Percentiles rank a stretch among this genome's conserved stretches.
phyloP scores from a whole-genome alignment of 129 eudicot genomes.

The Chrysanthemum seticuspe region DNA sequence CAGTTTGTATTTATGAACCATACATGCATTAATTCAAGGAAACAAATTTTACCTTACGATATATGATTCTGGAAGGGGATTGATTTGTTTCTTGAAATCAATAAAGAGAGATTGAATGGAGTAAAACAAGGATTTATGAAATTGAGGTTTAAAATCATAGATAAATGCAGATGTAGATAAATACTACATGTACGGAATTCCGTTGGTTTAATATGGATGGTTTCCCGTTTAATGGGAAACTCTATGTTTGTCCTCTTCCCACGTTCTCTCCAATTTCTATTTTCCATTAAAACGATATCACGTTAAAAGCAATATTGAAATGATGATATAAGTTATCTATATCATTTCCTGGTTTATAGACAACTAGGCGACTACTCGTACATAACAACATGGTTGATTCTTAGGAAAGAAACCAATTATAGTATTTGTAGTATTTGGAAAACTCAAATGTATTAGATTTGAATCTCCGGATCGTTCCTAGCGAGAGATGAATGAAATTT shows the following conservation, averaged over 20 bases:
- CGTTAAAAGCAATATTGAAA: too few species aligned
- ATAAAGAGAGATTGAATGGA: not conserved
- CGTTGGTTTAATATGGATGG: conserved; percentile 24
- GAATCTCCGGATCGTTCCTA: too few species aligned
- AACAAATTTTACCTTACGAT: not conserved
- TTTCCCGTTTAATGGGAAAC: conserved; percentile 23
- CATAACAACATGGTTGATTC: too few species aligned
- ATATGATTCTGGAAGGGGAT: conserved; percentile 16
- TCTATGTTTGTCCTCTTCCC: conserved; percentile 8
- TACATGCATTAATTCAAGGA: not conserved
- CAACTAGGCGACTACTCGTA: too few species aligned
- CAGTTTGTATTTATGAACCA: too few species aligned
- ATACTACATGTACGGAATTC: conserved; percentile 25
- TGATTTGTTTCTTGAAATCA: not conserved
- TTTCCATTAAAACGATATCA: too few species aligned
- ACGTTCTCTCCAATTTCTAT: not conserved
- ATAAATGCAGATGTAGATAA: conserved; percentile 25
- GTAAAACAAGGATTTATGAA: conserved; percentile 29
- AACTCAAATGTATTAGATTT: too few species aligned
- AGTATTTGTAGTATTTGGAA: too few species aligned
- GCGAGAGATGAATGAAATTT: too few species aligned
- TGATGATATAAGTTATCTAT: too few species aligned
- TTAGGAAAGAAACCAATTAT: too few species aligned
- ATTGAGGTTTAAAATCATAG: conserved; percentile 20
- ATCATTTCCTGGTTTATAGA: too few species aligned